Evolutionary conservation across 169 alveolate genomes (phyloP).

Genomic region (Eimeria brunetti): DNA sequence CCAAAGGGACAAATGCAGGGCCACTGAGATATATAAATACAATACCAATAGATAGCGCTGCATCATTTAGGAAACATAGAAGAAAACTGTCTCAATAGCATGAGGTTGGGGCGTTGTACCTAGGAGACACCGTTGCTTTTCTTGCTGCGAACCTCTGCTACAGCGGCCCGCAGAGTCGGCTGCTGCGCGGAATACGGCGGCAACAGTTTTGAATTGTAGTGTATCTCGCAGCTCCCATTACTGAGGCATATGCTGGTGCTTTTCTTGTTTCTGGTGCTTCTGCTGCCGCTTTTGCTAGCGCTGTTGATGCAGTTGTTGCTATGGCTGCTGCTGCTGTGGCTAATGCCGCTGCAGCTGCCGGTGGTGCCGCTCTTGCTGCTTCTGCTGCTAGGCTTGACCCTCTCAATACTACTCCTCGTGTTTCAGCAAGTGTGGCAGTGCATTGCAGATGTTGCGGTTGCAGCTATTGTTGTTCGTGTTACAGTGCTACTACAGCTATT

Average conservation of each 20-base stretch:
- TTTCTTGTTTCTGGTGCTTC: neutral
- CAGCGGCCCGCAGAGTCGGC: too few relatives aligned
- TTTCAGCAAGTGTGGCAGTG: neutral
- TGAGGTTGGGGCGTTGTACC: too few relatives aligned
- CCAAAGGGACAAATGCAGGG: too few relatives aligned
- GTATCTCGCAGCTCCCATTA: too few relatives aligned
- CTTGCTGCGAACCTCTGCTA: too few relatives aligned
- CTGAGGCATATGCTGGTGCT: neutral
- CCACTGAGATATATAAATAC: too few relatives aligned
- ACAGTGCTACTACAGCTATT: neutral
- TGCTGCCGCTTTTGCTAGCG: neutral
- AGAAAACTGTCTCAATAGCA: too few relatives aligned
- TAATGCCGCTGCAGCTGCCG: neutral
- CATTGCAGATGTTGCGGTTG: neutral
- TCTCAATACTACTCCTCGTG: neutral
- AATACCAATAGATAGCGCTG: too few relatives aligned
- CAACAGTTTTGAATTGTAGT: too few relatives aligned
- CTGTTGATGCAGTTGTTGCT: neutral
- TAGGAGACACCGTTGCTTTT: too few relatives aligned
- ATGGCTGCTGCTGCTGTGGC: neutral
- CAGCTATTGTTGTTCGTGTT: neutral
- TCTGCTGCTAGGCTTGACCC: neutral
- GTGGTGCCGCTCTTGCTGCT: constrained; percentile 2
- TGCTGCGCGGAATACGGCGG: too few relatives aligned
- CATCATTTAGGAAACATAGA: too few relatives aligned